These are phyloP conservation scores for Penicillium atrosanguineum DNA, from an alignment of 495 filamentous ascomycete species.

Conservation along the genomic window DNA sequence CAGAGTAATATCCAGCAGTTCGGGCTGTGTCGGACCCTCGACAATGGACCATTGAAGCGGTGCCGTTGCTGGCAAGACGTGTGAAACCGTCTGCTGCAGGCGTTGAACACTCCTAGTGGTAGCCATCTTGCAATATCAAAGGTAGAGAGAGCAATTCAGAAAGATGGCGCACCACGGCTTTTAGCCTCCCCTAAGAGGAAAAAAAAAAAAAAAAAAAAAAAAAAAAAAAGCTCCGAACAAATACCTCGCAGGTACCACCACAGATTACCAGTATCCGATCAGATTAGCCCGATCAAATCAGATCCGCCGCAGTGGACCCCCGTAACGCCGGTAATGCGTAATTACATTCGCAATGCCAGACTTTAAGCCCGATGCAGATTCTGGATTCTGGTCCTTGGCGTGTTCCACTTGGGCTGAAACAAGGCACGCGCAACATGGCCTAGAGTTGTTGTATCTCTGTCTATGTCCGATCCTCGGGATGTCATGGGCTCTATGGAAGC, in stretches of 20 bases:
- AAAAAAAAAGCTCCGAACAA: no score
- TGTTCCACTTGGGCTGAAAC: not conserved
- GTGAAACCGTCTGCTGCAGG: slow-evolving; percentile 39
- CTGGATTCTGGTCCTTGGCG: no score
- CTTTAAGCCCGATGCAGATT: no score
- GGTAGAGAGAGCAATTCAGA: not conserved
- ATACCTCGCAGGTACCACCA: no score
- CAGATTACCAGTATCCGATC: no score
- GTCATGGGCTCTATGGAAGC: no score
- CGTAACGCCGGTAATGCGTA: not conserved
- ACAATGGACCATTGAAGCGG: slow-evolving; percentile 48
- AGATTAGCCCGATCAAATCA: no score
- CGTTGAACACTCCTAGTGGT: slow-evolving; percentile 29
- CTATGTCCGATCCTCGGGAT: no score
- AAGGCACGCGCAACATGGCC: not conserved
- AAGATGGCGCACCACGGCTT: not conserved
- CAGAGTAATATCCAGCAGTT: slow-evolving; percentile 59
- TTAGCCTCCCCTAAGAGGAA: no score
- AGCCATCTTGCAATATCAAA: slow-evolving; percentile 19
- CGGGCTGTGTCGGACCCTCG: slow-evolving; percentile 57
- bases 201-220: no score
- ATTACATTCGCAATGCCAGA: not conserved
- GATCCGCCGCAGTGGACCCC: no score
- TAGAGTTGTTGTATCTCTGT: no score
- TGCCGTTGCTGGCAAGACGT: slow-evolving; percentile 23